A percentile compares a stretch with the other conserved stretches of the same genome.
phyloP scores from a whole-genome alignment of 495 filamentous ascomycete species.

The Penicillium verhagenii region DNA sequence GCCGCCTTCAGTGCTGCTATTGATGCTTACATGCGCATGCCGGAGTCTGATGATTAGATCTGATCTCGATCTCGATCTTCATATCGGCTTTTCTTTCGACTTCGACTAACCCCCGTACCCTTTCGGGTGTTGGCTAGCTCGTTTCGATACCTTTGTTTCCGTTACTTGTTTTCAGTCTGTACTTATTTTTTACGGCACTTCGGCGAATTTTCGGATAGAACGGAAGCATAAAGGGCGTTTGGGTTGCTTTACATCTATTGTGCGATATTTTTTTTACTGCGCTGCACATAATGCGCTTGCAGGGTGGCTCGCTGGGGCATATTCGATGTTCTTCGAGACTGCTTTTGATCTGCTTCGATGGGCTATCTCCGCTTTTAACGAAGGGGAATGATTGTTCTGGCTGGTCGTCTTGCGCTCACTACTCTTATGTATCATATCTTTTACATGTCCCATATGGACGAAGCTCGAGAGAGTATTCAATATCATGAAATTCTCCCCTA shows the following conservation, averaged over 20 bases:
- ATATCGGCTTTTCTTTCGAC: constrained; percentile 9
- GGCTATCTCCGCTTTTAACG: neutral
- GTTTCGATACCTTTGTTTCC: constrained; percentile 6
- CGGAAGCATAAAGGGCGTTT: constrained; percentile 30
- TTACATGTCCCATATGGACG: neutral
- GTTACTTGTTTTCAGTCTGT: neutral
- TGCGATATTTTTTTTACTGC: neutral
- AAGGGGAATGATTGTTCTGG: neutral
- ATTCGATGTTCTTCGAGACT: neutral
- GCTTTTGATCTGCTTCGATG: neutral
- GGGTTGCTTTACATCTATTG: constrained; percentile 13
- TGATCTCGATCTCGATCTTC: neutral
- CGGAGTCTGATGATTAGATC: constrained; percentile 29
- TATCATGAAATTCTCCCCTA: neutral
- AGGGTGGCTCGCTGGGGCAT: neutral
- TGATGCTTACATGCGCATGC: constrained; percentile 83
- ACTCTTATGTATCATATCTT: constrained; percentile 6
- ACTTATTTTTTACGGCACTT: constrained; percentile 22
- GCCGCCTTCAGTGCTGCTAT: constrained; percentile 95
- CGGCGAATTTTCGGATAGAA: constrained; percentile 26
- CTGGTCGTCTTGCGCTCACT: neutral
- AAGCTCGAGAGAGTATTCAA: neutral
- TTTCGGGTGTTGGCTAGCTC: neutral
- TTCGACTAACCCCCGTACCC: constrained; percentile 1
- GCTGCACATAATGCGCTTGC: neutral